Conservation (phyloP, 352 stramenopile genomes). For the Blastocystis sp. region DNA sequence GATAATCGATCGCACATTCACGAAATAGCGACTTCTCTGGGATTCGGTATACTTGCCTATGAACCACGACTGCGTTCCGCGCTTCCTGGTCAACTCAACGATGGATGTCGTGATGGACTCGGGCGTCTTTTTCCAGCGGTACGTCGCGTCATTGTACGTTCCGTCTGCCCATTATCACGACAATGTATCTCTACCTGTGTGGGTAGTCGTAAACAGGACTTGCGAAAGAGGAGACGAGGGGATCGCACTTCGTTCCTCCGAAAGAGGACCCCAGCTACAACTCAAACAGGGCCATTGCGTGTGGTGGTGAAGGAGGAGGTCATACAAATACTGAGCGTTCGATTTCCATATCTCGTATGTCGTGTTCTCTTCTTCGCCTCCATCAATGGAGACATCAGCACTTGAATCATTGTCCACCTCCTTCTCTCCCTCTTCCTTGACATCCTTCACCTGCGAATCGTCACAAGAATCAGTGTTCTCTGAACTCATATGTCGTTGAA, state of each 20-base stretch:
- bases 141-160: background rate
- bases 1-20: slow-evolving; percentile 16
- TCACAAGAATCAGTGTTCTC: background rate
- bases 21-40: slow-evolving; percentile 31
- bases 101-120: background rate
- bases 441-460: background rate
- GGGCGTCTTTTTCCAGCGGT: slow-evolving; percentile 3
- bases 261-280: slow-evolving; percentile 25
- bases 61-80: slow-evolving; percentile 47
- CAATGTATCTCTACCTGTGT: background rate
- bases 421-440: background rate
- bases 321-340: slow-evolving; percentile 47
- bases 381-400: background rate
- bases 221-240: slow-evolving; percentile 19
- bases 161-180: background rate
- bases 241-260: background rate
- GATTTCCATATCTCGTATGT: slow-evolving; percentile 35
- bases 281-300: slow-evolving; percentile 9
- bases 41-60: slow-evolving; percentile 38
- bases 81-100: slow-evolving; percentile 9
- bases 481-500: background rate
- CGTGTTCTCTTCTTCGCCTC: background rate
- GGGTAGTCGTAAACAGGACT: background rate
- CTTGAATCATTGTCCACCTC: background rate
- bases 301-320: slow-evolving; percentile 38